phyloP scores from a whole-genome alignment of 2,329 filamentous ascomycete species.

The Ophiostoma sp. region DNA sequence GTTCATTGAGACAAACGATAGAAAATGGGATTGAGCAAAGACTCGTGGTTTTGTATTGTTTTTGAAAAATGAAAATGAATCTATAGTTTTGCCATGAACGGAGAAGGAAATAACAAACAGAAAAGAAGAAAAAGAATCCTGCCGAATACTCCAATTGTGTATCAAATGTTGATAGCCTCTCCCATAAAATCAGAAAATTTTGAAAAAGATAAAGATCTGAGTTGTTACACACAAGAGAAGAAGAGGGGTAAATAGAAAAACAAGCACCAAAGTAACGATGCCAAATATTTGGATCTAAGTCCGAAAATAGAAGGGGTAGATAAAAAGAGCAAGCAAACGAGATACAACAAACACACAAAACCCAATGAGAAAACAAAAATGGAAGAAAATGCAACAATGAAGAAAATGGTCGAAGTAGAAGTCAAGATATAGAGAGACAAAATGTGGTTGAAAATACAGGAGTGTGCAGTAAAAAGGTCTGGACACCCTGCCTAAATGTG shows the following conservation, averaged over 20 bases:
- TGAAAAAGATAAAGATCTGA: neutral
- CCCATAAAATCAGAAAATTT: neutral
- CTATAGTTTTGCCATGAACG: neutral
- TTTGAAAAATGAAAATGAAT: neutral
- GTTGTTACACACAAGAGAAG: neutral
- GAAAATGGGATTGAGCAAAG: neutral
- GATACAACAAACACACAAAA: neutral
- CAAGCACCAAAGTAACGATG: neutral
- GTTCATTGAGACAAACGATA: neutral
- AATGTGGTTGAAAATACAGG: neutral
- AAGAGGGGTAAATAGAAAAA: neutral
- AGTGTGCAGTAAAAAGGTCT: slow-evolving; percentile 11
- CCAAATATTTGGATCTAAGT: neutral
- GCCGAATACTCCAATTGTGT: slow-evolving; percentile 12
- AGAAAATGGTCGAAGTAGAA: neutral
- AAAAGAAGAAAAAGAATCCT: neutral
- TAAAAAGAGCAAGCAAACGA: neutral
- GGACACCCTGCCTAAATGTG: neutral
- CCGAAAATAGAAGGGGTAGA: neutral
- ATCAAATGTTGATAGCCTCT: neutral
- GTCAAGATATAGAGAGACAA: neutral
- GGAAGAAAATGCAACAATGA: neutral
- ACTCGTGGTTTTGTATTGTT: slow-evolving; percentile 14
- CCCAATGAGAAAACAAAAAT: neutral
- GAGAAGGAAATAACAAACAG: neutral